These are phyloP conservation scores for Ustilago loliicola DNA, from an alignment of 1,284 basidiomycete genomes.

Conservation along the genomic window DNA sequence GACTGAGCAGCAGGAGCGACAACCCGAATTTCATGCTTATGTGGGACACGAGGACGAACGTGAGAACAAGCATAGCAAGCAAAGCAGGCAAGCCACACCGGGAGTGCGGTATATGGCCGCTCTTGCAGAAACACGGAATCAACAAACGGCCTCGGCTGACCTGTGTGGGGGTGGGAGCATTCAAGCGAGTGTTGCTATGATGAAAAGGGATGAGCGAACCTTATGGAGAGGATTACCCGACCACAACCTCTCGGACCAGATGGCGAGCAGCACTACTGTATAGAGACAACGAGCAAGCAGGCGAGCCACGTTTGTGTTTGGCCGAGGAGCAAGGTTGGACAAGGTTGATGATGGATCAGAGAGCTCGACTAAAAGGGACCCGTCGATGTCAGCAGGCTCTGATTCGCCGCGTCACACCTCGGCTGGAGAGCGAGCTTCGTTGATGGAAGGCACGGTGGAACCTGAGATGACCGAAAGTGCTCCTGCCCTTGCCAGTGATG, in stretches of 20 bases:
- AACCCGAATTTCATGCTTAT: neutral
- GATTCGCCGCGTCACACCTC: constrained; percentile 15
- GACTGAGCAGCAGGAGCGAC: neutral
- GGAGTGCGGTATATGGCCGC: neutral
- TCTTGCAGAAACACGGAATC: neutral
- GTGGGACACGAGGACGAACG: neutral
- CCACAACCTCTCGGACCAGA: neutral
- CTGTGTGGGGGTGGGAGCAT: neutral
- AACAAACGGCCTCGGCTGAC: neutral
- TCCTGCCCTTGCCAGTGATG: too few species aligned
- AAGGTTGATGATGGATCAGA: neutral
- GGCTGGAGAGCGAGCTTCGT: neutral
- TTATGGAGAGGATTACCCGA: neutral
- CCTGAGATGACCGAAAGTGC: neutral
- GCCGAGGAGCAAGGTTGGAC: neutral
- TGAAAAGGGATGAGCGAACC: neutral
- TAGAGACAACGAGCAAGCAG: neutral
- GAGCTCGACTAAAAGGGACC: neutral
- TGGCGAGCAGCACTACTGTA: neutral
- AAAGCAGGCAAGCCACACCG: neutral
- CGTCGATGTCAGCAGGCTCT: neutral
- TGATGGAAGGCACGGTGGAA: neutral
- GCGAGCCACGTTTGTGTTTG: neutral
- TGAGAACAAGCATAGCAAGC: neutral
- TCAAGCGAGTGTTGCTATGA: neutral